These are phyloP conservation scores for Potentilla sterilis DNA, from an alignment of 306 rosid genomes.

Conservation along the genomic window DNA sequence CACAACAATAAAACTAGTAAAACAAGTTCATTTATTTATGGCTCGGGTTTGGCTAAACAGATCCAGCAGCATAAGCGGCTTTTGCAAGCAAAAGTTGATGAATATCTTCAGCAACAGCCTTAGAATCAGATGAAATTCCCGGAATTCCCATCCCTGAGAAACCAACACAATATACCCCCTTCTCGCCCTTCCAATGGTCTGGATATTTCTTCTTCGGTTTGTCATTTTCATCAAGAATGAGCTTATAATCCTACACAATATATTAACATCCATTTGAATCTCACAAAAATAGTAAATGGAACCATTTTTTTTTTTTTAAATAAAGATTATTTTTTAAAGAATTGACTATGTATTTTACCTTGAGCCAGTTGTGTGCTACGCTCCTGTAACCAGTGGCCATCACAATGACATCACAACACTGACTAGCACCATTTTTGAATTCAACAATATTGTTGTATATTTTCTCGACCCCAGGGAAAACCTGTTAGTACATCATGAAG, in stretches of 20 bases:
- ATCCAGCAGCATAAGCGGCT: not conserved
- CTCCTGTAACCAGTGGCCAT: constrained; percentile 15
- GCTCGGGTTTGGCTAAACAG: not conserved
- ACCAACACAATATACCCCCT: constrained; percentile 58
- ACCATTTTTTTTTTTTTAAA: too few species aligned
- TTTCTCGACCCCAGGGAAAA: not conserved
- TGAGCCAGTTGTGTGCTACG: constrained; percentile 10
- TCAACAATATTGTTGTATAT: not conserved
- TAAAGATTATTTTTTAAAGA: too few species aligned
- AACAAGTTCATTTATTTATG: not conserved
- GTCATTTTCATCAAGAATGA: constrained; percentile 50
- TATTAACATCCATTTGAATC: not conserved
- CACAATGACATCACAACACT: constrained; percentile 8
- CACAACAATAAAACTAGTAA: too few species aligned
- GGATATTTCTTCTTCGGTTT: constrained; percentile 39
- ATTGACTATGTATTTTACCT: constrained; percentile 1
- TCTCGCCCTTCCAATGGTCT: constrained; percentile 54
- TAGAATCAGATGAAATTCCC: constrained; percentile 24
- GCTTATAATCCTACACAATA: constrained; percentile 28
- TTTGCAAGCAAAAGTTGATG: not conserved
- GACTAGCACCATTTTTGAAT: constrained; percentile 2
- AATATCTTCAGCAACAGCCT: not conserved
- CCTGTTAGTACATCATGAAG: not conserved
- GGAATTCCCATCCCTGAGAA: constrained; percentile 48
- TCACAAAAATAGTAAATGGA: not conserved